phyloP scores from a whole-genome alignment of 2,329 filamentous ascomycete genomes.

The Ophiognomonia clavigignenti-juglandacearum region DNA sequence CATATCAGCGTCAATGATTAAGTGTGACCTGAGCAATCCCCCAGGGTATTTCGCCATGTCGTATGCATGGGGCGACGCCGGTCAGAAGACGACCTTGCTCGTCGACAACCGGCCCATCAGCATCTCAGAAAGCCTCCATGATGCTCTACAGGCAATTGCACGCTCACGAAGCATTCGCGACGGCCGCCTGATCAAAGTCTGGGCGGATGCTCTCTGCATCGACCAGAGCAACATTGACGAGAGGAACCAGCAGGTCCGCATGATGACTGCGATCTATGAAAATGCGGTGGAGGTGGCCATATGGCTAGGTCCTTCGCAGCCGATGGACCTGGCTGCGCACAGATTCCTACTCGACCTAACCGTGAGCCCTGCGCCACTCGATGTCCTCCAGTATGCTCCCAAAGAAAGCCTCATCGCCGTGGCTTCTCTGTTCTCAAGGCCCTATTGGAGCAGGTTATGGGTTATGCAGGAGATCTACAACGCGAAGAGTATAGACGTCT shows the following conservation, averaged over 20 bases:
- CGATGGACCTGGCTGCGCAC: neutral
- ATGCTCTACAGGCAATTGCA: neutral
- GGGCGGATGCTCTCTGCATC: slow-evolving; percentile 9
- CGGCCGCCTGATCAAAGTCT: neutral
- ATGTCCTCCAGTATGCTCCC: neutral
- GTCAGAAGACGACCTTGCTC: neutral
- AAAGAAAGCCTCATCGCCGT: neutral
- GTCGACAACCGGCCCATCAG: neutral
- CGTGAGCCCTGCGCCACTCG: neutral
- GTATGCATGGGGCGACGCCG: slow-evolving; percentile 5
- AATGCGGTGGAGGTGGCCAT: neutral
- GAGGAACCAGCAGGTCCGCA: neutral
- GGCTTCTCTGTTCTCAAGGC: neutral
- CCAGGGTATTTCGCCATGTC: slow-evolving; percentile 6
- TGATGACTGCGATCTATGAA: neutral
- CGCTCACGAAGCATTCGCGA: neutral
- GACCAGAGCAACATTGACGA: neutral
- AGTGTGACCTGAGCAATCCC: neutral
- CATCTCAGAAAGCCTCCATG: neutral
- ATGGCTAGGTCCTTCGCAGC: neutral
- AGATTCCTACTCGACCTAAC: neutral
- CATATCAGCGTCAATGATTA: neutral
- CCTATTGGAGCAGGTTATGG: slow-evolving; percentile 3
- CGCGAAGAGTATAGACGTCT: neutral
- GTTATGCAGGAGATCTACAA: slow-evolving; percentile 5